Evolutionary conservation across 495 filamentous ascomycete species (phyloP), one percentile per base, ranked within the genome.

Genomic region (Trichoderma virens): DNA sequence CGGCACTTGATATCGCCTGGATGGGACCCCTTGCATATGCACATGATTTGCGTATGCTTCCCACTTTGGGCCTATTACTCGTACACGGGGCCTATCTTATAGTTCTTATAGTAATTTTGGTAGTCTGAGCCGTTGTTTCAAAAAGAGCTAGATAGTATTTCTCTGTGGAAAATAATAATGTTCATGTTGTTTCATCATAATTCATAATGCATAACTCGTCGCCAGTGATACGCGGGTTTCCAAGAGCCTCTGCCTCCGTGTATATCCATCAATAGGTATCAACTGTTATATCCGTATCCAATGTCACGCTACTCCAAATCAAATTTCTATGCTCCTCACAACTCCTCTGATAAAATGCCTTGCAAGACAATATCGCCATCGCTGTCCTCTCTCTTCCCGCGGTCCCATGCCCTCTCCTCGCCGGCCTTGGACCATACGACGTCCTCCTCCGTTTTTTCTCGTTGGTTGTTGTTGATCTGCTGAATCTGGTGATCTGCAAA

Each of bases 401-500:
- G 80, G 81, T 98, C 93, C 93, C 93, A 97, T 71, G 96, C 93
- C 39, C 91, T 83, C n/a, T 84, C 80, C 66, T 91, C 89, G 0
- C 91, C 93, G 56, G 82, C 85, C 71, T 86, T 89, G 54, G 81
- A 80, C 93, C 94, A 98, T 67, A 74, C 81, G 14, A 96, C 88
- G 70, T 91, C 85, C 34, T 88, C 87, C 62, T 85, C 81, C 67
- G 87, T 82, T 65, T 79, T 80, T 65, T 82, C 82, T 1, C 80
- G 80, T 9, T 45, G 35, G 30, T 86, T 84, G 59, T 83, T 87
- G 78, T 93, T 90, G 91, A 89, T 95, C 67, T 86, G 86, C 67
- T 82, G 79, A 51, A 97, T 83, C 66, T 90, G 83, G 16, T 86
- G 84, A 18, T 93, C 91, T 2, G 84, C 84, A 69, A 96, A 93